Evolutionary conservation across 208 protist genomes (phyloP).

Genomic region (Herpetomonas tarakana): DNA sequence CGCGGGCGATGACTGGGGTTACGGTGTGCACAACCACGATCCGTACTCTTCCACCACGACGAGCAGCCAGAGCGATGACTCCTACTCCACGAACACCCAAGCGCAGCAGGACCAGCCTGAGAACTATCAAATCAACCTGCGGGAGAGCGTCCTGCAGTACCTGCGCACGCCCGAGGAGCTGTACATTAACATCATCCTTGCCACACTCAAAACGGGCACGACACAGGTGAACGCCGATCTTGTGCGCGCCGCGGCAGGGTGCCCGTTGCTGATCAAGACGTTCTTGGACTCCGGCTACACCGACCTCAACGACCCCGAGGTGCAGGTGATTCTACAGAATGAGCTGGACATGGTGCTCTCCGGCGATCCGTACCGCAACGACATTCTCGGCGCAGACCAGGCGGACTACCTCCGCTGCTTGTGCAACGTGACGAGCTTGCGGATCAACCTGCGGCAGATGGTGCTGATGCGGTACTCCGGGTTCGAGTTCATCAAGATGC

Average conservation of each 20-base stretch:
- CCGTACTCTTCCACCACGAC: slow-evolving; percentile 1
- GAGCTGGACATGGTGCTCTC: slow-evolving; percentile 63
- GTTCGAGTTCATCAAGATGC: slow-evolving; percentile 78
- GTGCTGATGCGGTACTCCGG: slow-evolving; percentile 70
- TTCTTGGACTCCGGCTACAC: slow-evolving; percentile 63
- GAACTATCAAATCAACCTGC: slow-evolving; percentile 61
- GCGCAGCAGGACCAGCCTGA: slow-evolving; percentile 10
- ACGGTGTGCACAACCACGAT: slow-evolving; percentile 8
- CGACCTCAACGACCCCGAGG: slow-evolving; percentile 42
- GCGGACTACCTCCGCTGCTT: slow-evolving; percentile 65
- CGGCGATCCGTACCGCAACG: slow-evolving; percentile 37
- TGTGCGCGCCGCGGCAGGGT: slow-evolving; percentile 49
- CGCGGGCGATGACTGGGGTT: slow-evolving; percentile 12
- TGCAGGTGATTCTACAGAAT: slow-evolving; percentile 61
- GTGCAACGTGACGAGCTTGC: slow-evolving; percentile 46
- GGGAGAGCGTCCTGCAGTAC: slow-evolving; percentile 69
- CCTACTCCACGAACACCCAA: background rate
- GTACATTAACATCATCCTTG: slow-evolving; percentile 83
- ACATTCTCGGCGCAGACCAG: slow-evolving; percentile 40
- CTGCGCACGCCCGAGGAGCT: slow-evolving; percentile 58
- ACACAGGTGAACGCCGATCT: slow-evolving; percentile 53
- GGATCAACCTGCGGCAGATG: slow-evolving; percentile 61
- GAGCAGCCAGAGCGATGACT: slow-evolving; percentile 6
- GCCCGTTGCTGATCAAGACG: slow-evolving; percentile 52
- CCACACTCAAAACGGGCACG: slow-evolving; percentile 58